Conservation (phyloP, 116 monocot species). For the Cymodocea nodosa region DNA sequence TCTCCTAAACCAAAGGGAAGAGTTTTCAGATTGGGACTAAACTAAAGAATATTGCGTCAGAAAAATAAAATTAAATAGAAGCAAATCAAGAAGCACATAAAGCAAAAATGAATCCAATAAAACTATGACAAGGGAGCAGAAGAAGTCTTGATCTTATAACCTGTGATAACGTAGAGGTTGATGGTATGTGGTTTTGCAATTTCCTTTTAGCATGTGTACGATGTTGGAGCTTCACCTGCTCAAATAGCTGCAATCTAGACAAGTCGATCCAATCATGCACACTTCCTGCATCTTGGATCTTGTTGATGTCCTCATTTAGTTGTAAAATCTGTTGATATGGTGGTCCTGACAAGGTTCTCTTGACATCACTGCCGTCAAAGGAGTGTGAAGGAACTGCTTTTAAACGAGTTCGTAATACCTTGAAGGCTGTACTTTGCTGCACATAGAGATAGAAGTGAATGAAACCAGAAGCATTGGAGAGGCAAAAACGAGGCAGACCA, state of each 20-base stretch:
- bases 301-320: slow-evolving; percentile 21
- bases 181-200: slow-evolving; percentile 20
- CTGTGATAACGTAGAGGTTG: slow-evolving; percentile 31
- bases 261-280: slow-evolving; percentile 45
- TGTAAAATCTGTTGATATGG: slow-evolving; percentile 31
- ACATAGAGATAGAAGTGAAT: slow-evolving; percentile 2
- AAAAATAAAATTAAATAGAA: background rate
- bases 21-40: background rate
- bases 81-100: background rate
- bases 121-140: too few species aligned
- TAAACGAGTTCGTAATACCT: slow-evolving; percentile 73
- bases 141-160: slow-evolving; percentile 13
- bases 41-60: background rate
- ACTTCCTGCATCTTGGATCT: slow-evolving; percentile 19
- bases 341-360: slow-evolving; percentile 20
- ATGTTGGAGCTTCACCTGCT: slow-evolving; percentile 42
- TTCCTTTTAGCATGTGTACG: slow-evolving; percentile 26
- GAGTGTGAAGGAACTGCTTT: slow-evolving; percentile 54
- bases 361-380: slow-evolving; percentile 16
- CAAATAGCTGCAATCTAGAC: slow-evolving; percentile 47
- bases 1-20: slow-evolving; percentile 23
- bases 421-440: slow-evolving; percentile 96
- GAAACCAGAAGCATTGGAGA: background rate
- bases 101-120: too few species aligned
- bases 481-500: background rate